Evolutionary conservation across 257 asterid genomes (phyloP).

Genomic region (Misopates orontium): DNA sequence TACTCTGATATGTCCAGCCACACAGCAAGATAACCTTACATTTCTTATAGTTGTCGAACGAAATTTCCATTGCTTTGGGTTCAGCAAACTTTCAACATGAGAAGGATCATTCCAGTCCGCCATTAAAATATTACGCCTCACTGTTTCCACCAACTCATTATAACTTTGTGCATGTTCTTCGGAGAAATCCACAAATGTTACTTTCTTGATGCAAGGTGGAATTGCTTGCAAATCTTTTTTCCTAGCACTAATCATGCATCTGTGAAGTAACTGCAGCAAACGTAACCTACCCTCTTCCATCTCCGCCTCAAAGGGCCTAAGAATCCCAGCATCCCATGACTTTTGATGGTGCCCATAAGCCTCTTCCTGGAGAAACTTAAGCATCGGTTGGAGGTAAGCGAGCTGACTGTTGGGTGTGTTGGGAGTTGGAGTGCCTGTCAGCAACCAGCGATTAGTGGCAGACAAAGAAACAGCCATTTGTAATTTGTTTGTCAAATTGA

Average conservation of each 20-base stretch:
- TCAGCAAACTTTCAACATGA: slow-evolving; percentile 97
- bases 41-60: slow-evolving; percentile 80
- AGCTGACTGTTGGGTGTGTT: slow-evolving; percentile 95
- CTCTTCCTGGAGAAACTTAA: slow-evolving; percentile 91
- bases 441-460: slow-evolving; percentile 91
- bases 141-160: slow-evolving; percentile 94
- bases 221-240: slow-evolving; percentile 78
- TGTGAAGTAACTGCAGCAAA: slow-evolving; percentile 73
- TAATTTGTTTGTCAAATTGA: slow-evolving; percentile 83
- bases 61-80: slow-evolving; percentile 93
- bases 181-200: slow-evolving; percentile 67
- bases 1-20: slow-evolving; percentile 89
- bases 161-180: slow-evolving; percentile 87
- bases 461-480: slow-evolving; percentile 83
- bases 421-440: slow-evolving; percentile 98
- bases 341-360: slow-evolving; percentile 75
- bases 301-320: slow-evolving; percentile 90
- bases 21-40: slow-evolving; percentile 94
- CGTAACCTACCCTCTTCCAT: slow-evolving; percentile 94
- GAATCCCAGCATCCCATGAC: slow-evolving; percentile 90
- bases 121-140: slow-evolving; percentile 80
- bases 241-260: slow-evolving; percentile 98
- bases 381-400: slow-evolving; percentile 86
- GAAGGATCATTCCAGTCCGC: slow-evolving; percentile 99
- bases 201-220: slow-evolving; percentile 89